These are phyloP conservation scores for Colletotrichum sidae DNA, from an alignment of 2,329 filamentous ascomycete genomes.

Conservation along the genomic window DNA sequence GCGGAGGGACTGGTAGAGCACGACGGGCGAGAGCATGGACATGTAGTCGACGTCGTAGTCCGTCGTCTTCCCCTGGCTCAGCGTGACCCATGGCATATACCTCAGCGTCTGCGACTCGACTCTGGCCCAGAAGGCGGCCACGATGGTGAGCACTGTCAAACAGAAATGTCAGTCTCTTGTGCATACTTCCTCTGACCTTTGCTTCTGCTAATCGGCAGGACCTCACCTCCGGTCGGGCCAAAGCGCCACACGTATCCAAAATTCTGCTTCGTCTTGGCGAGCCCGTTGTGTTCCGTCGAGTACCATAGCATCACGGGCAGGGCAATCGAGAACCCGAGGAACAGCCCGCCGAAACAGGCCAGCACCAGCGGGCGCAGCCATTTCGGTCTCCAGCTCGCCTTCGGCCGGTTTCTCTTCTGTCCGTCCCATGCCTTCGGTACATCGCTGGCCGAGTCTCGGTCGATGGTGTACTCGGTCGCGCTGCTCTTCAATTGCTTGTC, in stretches of 20 bases:
- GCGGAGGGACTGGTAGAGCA: conserved; percentile 14
- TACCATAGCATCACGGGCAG: conserved; percentile 11
- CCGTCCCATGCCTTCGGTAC: no score
- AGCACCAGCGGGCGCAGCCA: conserved; percentile 11
- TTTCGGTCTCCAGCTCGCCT: conserved; percentile 4
- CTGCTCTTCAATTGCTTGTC: no score
- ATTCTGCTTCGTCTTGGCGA: neutral
- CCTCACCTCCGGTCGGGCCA: conserved; percentile 9
- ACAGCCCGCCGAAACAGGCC: neutral
- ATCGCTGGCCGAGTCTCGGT: no score
- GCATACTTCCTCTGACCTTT: neutral
- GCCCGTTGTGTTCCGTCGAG: neutral
- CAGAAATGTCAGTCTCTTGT: neutral
- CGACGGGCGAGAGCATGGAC: conserved; percentile 21
- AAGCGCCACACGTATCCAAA: conserved; percentile 16
- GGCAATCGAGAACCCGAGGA: neutral
- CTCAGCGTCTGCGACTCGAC: conserved; percentile 22
- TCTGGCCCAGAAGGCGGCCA: conserved; percentile 18
- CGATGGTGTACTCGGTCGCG: no score
- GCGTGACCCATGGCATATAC: conserved; percentile 28
- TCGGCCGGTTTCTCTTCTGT: neutral
- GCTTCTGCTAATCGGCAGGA: neutral
- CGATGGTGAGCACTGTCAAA: conserved; percentile 9
- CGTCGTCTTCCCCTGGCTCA: neutral
- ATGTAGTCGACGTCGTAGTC: conserved; percentile 23